These are phyloP conservation scores for Vigna hirtella DNA, from an alignment of 306 rosid genomes.

Conservation along the genomic window DNA sequence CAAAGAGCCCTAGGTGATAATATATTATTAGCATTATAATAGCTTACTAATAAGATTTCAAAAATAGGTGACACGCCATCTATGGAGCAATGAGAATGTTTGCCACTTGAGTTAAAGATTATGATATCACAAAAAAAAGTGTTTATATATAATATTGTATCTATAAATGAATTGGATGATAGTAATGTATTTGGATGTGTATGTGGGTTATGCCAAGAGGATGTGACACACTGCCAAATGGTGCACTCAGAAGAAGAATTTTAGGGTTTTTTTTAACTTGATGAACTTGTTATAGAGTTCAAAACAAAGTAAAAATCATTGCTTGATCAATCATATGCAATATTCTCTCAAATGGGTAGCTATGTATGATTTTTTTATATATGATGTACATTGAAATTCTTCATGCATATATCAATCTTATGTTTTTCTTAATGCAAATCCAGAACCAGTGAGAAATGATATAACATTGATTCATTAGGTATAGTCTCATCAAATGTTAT, in stretches of 20 bases:
- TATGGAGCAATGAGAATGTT: conserved; percentile 33
- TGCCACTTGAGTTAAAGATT: conserved; percentile 32
- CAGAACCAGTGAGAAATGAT: no score
- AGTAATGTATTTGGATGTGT: neutral
- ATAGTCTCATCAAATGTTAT: neutral
- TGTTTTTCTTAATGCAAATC: no score
- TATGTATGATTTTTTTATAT: no score
- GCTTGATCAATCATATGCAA: no score
- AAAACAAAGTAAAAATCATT: no score
- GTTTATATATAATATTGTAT: neutral
- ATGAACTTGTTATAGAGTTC: no score
- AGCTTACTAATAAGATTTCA: conserved; percentile 12
- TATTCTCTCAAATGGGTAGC: no score
- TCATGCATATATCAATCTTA: no score
- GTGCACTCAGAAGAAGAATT: neutral
- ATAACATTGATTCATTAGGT: no score
- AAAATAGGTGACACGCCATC: conserved; percentile 4
- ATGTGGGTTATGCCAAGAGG: neutral
- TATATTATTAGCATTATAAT: neutral
- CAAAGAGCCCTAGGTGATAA: neutral
- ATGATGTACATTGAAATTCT: no score
- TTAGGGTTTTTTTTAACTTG: neutral
- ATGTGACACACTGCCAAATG: conserved; percentile 27
- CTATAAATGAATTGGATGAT: conserved; percentile 21
- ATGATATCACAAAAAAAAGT: conserved; percentile 3